A percentile compares a stretch with the other conserved stretches of the same genome.
Conservation (phyloP, 306 rosid genomes). For the Vigna unguiculata region DNA sequence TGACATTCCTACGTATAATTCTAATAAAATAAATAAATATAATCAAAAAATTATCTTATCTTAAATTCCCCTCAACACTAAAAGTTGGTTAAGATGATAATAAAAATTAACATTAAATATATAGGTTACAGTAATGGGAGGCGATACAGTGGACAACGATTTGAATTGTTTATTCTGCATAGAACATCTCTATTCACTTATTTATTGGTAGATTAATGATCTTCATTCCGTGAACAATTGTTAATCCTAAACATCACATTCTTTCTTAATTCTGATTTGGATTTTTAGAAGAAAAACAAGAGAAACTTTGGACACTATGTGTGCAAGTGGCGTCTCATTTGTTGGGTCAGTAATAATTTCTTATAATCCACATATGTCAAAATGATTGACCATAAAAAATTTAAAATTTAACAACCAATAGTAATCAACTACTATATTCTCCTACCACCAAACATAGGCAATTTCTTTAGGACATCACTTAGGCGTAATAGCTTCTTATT, state of each 20-base stretch:
- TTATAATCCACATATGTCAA: neutral
- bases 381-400: neutral
- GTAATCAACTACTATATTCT: neutral
- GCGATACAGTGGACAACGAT: neutral
- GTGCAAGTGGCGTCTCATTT: conserved; percentile 1
- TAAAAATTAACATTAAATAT: too few relatives aligned
- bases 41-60: too few relatives aligned
- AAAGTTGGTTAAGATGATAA: too few relatives aligned
- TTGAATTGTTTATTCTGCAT: conserved; percentile 1
- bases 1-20: too few relatives aligned
- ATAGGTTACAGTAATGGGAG: too few relatives aligned
- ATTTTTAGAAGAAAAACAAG: neutral
- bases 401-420: neutral
- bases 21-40: too few relatives aligned
- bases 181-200: neutral
- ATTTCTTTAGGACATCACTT: neutral
- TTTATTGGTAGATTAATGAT: neutral
- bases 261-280: neutral
- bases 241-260: neutral
- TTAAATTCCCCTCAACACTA: too few relatives aligned
- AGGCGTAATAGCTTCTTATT: neutral
- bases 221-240: neutral
- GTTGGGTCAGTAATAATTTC: neutral
- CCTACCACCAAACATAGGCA: neutral
- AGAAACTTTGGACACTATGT: neutral